Percentiles rank a stretch among this genome's conserved stretches.
phyloP scores from a whole-genome alignment of 768 basidiomycete genomes.

The Infundibulicybe gibba region DNA sequence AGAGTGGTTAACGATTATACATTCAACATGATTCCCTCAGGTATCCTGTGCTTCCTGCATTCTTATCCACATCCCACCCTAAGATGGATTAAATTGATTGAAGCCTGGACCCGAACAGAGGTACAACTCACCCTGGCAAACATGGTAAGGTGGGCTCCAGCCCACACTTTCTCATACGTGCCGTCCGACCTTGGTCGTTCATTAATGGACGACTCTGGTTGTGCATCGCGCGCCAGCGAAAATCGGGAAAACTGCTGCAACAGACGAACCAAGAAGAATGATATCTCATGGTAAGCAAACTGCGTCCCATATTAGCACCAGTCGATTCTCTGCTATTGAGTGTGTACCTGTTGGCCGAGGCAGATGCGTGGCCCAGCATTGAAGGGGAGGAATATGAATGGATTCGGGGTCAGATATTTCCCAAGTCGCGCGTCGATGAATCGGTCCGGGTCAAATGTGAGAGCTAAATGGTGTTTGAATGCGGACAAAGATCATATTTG shows the following conservation, averaged over 20 bases:
- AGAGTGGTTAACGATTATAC: too few relatives aligned
- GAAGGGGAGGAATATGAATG: conserved; percentile 55
- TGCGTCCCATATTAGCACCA: conserved; percentile 14
- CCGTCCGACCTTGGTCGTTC: conserved; percentile 37
- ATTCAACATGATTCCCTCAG: too few relatives aligned
- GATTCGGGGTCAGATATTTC: conserved; percentile 53
- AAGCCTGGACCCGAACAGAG: background rate
- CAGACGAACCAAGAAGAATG: conserved; percentile 59
- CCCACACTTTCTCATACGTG: conserved; percentile 38
- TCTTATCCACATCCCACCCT: conserved; percentile 32
- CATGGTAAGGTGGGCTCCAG: conserved; percentile 51
- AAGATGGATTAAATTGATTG: background rate
- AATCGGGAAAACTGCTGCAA: conserved; percentile 52
- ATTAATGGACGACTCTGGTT: conserved; percentile 41
- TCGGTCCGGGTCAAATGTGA: conserved; percentile 61
- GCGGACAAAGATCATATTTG: background rate
- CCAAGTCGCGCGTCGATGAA: conserved; percentile 60
- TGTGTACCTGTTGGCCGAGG: conserved; percentile 41
- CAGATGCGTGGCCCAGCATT: conserved; percentile 52
- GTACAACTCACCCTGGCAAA: conserved; percentile 35
- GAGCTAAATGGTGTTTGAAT: conserved; percentile 28
- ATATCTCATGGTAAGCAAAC: conserved; percentile 67
- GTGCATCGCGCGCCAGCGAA: conserved; percentile 39
- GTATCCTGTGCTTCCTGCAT: conserved; percentile 21
- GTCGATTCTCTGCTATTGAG: background rate